A percentile compares a stretch with the other conserved stretches of the same genome.
Evolutionary conservation across 2,329 filamentous ascomycete genomes (phyloP).

Genomic region (Purpureocillium takamizusanense): DNA sequence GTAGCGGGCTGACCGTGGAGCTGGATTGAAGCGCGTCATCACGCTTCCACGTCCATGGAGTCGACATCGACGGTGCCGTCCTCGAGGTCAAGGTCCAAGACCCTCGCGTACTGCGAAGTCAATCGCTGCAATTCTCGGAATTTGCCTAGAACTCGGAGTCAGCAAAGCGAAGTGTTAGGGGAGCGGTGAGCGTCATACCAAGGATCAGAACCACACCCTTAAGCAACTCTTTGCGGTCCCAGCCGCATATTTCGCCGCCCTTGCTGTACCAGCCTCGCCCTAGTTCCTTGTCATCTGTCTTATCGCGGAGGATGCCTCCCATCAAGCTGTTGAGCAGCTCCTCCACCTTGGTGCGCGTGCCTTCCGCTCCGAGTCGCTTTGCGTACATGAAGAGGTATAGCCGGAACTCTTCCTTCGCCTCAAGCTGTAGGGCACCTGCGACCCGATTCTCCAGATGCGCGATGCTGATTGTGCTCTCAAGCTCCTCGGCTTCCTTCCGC

Average conservation of each 20-base stretch:
- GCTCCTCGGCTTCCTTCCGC: conserved; percentile 82
- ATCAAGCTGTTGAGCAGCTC: conserved; percentile 78
- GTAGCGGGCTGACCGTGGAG: too few species aligned
- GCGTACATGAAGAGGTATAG: conserved; percentile 98
- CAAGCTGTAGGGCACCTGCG: conserved; percentile 76
- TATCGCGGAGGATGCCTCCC: conserved; percentile 59
- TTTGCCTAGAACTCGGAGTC: conserved; percentile 56
- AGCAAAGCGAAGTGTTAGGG: neutral
- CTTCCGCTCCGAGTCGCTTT: conserved; percentile 87
- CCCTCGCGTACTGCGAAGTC: conserved; percentile 86
- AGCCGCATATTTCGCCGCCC: conserved; percentile 74
- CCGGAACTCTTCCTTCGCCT: conserved; percentile 84
- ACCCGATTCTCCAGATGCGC: conserved; percentile 93
- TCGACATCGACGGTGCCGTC: conserved; percentile 34
- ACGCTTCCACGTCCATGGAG: conserved; percentile 31
- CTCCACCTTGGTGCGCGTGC: conserved; percentile 79
- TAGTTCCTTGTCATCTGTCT: conserved; percentile 32
- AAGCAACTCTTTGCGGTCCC: conserved; percentile 78
- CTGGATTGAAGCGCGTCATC: too few species aligned
- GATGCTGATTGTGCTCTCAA: conserved; percentile 85
- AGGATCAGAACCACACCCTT: conserved; percentile 89
- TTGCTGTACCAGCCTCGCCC: conserved; percentile 55
- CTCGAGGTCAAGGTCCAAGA: conserved; percentile 55
- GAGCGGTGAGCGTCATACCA: conserved; percentile 48
- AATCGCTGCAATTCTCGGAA: conserved; percentile 88